Conservation (phyloP, 306 rosid genomes). For the Cicer chorassanicum region DNA sequence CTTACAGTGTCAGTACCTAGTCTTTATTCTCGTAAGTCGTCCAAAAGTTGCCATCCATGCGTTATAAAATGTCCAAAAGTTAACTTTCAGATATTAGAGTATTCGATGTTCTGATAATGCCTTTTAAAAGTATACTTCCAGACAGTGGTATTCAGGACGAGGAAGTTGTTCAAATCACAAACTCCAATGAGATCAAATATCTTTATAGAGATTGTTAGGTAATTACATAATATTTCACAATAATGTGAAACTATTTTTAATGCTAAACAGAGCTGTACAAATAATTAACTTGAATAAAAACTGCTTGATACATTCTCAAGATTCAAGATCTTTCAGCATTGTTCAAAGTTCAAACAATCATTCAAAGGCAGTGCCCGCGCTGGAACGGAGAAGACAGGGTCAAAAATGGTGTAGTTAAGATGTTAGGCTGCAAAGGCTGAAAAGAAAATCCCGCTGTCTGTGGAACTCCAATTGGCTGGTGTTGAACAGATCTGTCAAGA, state of each 20-base stretch:
- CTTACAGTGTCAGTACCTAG: too few relatives aligned
- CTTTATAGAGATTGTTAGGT: conserved; percentile 27
- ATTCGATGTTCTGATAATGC: too few relatives aligned
- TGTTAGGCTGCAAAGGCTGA: conserved; percentile 80
- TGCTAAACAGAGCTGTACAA: conserved; percentile 45
- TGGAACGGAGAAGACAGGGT: conserved; percentile 67
- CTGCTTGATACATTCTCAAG: conserved; percentile 35
- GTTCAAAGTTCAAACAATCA: conserved; percentile 39
- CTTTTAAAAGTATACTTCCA: too few relatives aligned
- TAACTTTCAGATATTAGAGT: too few relatives aligned
- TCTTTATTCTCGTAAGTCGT: too few relatives aligned
- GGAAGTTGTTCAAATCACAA: not conserved
- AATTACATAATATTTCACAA: conserved; percentile 43
- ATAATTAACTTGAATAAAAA: conserved; percentile 32
- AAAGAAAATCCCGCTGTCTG: conserved; percentile 71
- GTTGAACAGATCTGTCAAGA: conserved; percentile 70
- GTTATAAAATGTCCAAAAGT: too few relatives aligned
- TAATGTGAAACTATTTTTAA: conserved; percentile 46
- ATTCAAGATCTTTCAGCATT: conserved; percentile 31
- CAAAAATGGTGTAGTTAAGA: conserved; percentile 67
- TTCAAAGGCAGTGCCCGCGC: conserved; percentile 67
- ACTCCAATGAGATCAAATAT: conserved; percentile 22
- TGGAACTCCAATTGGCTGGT: conserved; percentile 62
- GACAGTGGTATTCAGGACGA: too few relatives aligned
- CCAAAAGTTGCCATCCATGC: too few relatives aligned